Base-by-base conservation (phyloP, 2,329 filamentous ascomycete species). In the Sporothrix curviconia region DNA sequence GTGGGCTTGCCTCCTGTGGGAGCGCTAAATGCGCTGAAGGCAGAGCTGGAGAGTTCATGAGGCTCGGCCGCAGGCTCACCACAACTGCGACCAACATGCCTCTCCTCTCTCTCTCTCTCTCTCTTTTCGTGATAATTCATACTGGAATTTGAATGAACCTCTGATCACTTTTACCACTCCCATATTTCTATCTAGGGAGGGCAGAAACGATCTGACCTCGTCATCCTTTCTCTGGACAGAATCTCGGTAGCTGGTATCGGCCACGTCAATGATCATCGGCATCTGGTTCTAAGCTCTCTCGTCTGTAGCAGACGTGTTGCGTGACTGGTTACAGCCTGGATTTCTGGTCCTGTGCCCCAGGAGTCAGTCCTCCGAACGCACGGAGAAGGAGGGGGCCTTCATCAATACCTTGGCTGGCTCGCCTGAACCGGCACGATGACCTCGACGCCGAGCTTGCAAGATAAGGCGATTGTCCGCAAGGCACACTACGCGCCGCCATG, bases 401-500 rank as follows among this genome's bases (percentile, higher is more conserved):
- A 7, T 17, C 40, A 19, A 7, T 6, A 14, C 19, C 14, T 11
- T 43, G 9, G 7, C 9, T 9, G 19, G 19, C 19, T n/a, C 14
- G 22, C 11, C 8, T 15, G 7, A 39, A 19, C 12, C 15, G 3
- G 22, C 34, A 51, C 42, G 11, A 56, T 59, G 58, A 24, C 58
- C 12, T 30, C 53, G 8, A 56, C 57, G 7, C 44, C 52, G 7
- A 46, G 24, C 15, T 3, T 14, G 19, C 42, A 39, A 12, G 66
- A 68, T 34, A 68, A 72, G 62, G 77, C 78, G 15, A 74, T 84
- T 47, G 75, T 79, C 63, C 80, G 78, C 64, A 72, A 79, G 68
- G 85, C 84, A 62, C 87, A 91, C 65, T 99, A 97, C 74, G 88
- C 86, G 62, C 94, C 94, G 60, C 94, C 94, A 71, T 99, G 94